Conservation (phyloP, 805 yeast species). For the Wickerhamiella occidentalis region DNA sequence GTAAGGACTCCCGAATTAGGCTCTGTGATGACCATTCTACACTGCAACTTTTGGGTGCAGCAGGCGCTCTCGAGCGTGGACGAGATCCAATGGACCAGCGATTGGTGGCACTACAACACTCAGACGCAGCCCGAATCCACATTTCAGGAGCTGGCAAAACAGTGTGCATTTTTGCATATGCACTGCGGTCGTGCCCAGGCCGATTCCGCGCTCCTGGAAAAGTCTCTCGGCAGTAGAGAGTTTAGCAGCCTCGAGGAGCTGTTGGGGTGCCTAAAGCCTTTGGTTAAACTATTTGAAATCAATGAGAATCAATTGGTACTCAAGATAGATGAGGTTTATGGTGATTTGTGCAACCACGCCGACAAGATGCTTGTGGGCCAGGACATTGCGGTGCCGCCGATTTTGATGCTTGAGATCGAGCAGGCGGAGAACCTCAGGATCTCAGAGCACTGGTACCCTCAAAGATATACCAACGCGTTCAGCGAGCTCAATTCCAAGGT, state of each 20-base stretch:
- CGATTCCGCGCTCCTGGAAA: constrained; percentile 1
- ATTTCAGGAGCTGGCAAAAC: background rate
- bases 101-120: constrained; percentile 19
- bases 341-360: background rate
- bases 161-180: constrained; percentile 10
- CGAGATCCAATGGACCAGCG: constrained; percentile 60
- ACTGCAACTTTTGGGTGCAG: constrained; percentile 1
- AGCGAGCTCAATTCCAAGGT: background rate
- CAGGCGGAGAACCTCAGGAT: background rate
- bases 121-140: background rate
- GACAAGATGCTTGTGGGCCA: background rate
- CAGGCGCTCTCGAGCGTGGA: constrained; percentile 38
- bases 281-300: background rate
- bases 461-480: constrained; percentile 4
- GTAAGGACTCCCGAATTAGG: constrained; percentile 1
- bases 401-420: background rate
- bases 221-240: background rate
- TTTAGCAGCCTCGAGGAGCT: constrained; percentile 3
- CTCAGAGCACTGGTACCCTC: constrained; percentile 9
- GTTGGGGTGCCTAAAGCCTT: background rate
- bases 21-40: constrained; percentile 2
- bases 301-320: background rate
- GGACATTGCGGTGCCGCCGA: background rate
- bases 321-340: background rate
- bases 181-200: constrained; percentile 2